Percentiles rank a stretch among this genome's conserved stretches.
phyloP scores from a whole-genome alignment of 1,284 basidiomycete species.

The Flammula alnicola region DNA sequence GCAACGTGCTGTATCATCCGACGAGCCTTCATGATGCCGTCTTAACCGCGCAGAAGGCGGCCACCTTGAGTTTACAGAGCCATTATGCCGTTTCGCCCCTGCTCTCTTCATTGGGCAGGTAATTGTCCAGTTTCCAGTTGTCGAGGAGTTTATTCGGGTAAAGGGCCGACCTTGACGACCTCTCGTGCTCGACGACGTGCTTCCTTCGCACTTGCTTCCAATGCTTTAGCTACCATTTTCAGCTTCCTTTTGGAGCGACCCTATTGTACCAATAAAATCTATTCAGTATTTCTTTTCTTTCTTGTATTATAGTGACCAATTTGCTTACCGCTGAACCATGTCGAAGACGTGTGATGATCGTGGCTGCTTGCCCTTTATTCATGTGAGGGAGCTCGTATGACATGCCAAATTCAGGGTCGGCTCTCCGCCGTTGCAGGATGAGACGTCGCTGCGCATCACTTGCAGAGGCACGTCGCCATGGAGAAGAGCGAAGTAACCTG shows the following conservation, averaged over 20 bases:
- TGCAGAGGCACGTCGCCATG: conserved; percentile 76
- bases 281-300: conserved; percentile 8
- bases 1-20: conserved; percentile 50
- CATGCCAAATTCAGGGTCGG: neutral
- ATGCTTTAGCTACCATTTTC: conserved; percentile 44
- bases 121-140: neutral
- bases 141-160: conserved; percentile 18
- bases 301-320: conserved; percentile 7
- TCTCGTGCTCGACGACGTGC: conserved; percentile 51
- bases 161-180: conserved; percentile 58
- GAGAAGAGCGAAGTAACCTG: conserved; percentile 69
- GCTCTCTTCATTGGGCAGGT: conserved; percentile 43
- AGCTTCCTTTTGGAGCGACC: conserved; percentile 59
- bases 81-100: conserved; percentile 67
- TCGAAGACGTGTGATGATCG: conserved; percentile 76
- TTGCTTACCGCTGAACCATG: conserved; percentile 70
- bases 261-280: conserved; percentile 1
- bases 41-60: conserved; percentile 63
- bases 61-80: conserved; percentile 66
- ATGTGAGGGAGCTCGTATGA: conserved; percentile 31
- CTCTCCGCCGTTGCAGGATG: conserved; percentile 60
- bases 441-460: conserved; percentile 67
- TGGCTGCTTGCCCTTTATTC: conserved; percentile 80
- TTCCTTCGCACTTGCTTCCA: conserved; percentile 48
- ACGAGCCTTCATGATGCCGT: conserved; percentile 48